These are phyloP conservation scores for Raddia distichophylla DNA, from an alignment of 176 grass and related monocot genomes.

Conservation along the genomic window DNA sequence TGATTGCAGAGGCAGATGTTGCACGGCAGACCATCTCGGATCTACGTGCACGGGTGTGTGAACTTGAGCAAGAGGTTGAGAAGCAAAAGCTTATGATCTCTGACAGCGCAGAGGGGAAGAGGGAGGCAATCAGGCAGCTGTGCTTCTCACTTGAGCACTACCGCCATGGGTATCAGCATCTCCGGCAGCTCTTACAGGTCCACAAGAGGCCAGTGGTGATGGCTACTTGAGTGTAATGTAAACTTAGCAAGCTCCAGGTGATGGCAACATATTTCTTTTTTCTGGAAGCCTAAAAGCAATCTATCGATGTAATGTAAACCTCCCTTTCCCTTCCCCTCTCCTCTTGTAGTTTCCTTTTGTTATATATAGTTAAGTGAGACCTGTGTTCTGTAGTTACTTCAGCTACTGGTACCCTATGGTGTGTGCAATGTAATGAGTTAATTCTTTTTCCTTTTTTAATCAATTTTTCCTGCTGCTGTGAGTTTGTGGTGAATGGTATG, in stretches of 20 bases:
- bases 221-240: slow-evolving; percentile 34
- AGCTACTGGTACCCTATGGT: slow-evolving; percentile 7
- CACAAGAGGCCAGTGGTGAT: slow-evolving; percentile 66
- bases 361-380: background rate
- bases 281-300: slow-evolving; percentile 5
- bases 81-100: slow-evolving; percentile 60
- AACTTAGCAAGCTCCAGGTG: too few relatives aligned
- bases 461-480: background rate
- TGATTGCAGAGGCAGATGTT: slow-evolving; percentile 56
- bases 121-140: slow-evolving; percentile 92
- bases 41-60: slow-evolving; percentile 43
- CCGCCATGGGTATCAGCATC: slow-evolving; percentile 73
- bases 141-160: slow-evolving; percentile 97
- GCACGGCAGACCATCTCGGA: background rate
- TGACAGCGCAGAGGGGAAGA: slow-evolving; percentile 76
- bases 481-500: background rate
- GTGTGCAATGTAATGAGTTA: slow-evolving; percentile 34
- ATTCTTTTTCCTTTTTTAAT: background rate
- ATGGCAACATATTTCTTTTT: background rate
- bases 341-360: slow-evolving; percentile 9
- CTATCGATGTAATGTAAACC: slow-evolving; percentile 17
- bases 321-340: background rate
- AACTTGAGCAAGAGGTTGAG: slow-evolving; percentile 75
- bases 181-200: slow-evolving; percentile 69
- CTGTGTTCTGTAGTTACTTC: slow-evolving; percentile 17